phyloP scores from a whole-genome alignment of 768 basidiomycete genomes.

The Fibroporia radiculosa region DNA sequence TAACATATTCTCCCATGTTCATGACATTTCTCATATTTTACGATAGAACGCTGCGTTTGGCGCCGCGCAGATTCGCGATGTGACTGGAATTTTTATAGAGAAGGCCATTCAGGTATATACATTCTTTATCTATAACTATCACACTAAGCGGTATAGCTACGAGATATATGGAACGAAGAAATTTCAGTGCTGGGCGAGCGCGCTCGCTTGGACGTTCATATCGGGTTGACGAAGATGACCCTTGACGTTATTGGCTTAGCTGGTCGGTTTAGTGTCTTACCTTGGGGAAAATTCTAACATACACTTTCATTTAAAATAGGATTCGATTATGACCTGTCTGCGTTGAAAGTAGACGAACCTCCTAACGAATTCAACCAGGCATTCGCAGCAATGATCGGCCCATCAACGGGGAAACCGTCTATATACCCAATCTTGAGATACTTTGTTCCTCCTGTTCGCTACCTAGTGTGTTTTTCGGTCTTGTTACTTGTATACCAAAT shows the following conservation, averaged over 20 bases:
- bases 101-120: slow-evolving; percentile 40
- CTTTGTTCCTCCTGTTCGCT: slow-evolving; percentile 15
- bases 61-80: slow-evolving; percentile 43
- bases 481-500: neutral
- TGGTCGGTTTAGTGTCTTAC: slow-evolving; percentile 15
- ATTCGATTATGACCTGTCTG: slow-evolving; percentile 27
- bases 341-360: slow-evolving; percentile 19
- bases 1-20: neutral
- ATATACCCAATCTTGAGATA: neutral
- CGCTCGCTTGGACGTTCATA: slow-evolving; percentile 23
- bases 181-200: slow-evolving; percentile 18
- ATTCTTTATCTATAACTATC: neutral
- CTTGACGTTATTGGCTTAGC: slow-evolving; percentile 37
- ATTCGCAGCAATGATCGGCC: slow-evolving; percentile 18
- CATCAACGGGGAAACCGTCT: neutral
- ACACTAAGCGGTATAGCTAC: slow-evolving; percentile 9
- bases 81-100: slow-evolving; percentile 47
- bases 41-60: slow-evolving; percentile 60
- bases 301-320: neutral
- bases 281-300: slow-evolving; percentile 3
- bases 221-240: slow-evolving; percentile 28
- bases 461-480: slow-evolving; percentile 6
- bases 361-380: slow-evolving; percentile 25
- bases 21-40: neutral
- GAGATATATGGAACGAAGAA: slow-evolving; percentile 18